Conservation (phyloP, 2,329 filamentous ascomycete genomes). For the Neopestalotiopsis sp. region DNA sequence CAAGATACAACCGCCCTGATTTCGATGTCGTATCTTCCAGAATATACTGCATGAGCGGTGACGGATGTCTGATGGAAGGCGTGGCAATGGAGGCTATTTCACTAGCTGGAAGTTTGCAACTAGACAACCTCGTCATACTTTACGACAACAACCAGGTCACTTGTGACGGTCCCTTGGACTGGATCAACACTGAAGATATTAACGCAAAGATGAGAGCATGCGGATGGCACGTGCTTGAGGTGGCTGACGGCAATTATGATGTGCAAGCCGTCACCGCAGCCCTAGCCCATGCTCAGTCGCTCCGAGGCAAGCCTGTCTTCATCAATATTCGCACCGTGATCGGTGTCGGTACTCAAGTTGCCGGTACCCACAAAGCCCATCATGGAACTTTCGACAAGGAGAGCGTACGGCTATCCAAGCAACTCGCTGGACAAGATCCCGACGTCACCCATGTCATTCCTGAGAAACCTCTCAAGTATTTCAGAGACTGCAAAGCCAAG, state of each 20-base stretch:
- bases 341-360: conserved; percentile 52
- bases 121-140: conserved; percentile 59
- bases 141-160: conserved; percentile 66
- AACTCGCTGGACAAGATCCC: conserved; percentile 52
- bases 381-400: conserved; percentile 60
- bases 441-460: conserved; percentile 51
- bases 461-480: conserved; percentile 30
- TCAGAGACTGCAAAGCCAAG: conserved; percentile 3
- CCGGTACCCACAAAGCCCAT: conserved; percentile 58
- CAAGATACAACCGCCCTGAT: conserved; percentile 55
- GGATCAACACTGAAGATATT: conserved; percentile 57
- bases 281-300: conserved; percentile 45
- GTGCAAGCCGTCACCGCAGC: conserved; percentile 51
- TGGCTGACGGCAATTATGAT: conserved; percentile 55
- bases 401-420: conserved; percentile 61
- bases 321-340: conserved; percentile 65
- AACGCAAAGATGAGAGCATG: conserved; percentile 60
- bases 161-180: conserved; percentile 56
- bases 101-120: conserved; percentile 54
- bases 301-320: conserved; percentile 55
- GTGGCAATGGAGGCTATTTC: conserved; percentile 60
- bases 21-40: conserved; percentile 54
- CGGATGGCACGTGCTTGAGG: conserved; percentile 58
- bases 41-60: conserved; percentile 60
- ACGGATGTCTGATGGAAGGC: conserved; percentile 61